A percentile compares a stretch with the other conserved stretches of the same genome.
phyloP scores from a whole-genome alignment of 2,329 filamentous ascomycete genomes.

The Trichoderma hamatum region DNA sequence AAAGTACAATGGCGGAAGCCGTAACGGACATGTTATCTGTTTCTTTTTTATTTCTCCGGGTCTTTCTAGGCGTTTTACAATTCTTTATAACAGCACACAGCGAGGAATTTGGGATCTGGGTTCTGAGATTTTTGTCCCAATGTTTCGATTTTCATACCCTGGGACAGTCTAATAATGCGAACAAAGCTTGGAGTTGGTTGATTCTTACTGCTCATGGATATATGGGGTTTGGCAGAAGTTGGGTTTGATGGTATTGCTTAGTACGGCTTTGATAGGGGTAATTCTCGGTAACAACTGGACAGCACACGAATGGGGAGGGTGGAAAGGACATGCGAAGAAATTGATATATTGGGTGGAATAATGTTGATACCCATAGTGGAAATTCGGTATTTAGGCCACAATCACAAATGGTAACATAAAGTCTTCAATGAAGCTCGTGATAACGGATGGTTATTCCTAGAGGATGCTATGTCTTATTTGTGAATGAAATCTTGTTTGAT shows the following conservation, averaged over 20 bases:
- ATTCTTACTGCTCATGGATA: constrained; percentile 35
- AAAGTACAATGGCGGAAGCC: not conserved
- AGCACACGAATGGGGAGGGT: not conserved
- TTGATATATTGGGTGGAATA: constrained; percentile 18
- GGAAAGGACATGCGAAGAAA: constrained; percentile 10
- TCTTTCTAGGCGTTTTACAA: constrained; percentile 16
- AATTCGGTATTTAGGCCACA: constrained; percentile 17
- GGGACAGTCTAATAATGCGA: constrained; percentile 23
- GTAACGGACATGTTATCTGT: not conserved
- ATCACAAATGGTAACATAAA: not conserved
- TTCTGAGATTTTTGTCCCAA: not conserved
- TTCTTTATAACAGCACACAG: constrained; percentile 15
- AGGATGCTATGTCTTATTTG: not conserved
- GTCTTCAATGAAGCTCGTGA: not conserved
- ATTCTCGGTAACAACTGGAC: not conserved
- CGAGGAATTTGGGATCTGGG: constrained; percentile 1
- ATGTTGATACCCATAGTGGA: constrained; percentile 27
- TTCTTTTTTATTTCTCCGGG: not conserved
- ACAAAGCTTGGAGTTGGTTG: constrained; percentile 27
- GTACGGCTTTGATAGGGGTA: constrained; percentile 10
- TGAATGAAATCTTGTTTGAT: not conserved
- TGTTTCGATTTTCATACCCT: constrained; percentile 27
- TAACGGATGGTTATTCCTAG: not conserved
- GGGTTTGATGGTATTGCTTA: constrained; percentile 16
- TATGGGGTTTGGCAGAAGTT: constrained; percentile 26